Evolutionary conservation across 75 land plant genomes (phyloP), one percentile per base, ranked within the genome.

Genomic region (Adiantum capillusveneris): DNA sequence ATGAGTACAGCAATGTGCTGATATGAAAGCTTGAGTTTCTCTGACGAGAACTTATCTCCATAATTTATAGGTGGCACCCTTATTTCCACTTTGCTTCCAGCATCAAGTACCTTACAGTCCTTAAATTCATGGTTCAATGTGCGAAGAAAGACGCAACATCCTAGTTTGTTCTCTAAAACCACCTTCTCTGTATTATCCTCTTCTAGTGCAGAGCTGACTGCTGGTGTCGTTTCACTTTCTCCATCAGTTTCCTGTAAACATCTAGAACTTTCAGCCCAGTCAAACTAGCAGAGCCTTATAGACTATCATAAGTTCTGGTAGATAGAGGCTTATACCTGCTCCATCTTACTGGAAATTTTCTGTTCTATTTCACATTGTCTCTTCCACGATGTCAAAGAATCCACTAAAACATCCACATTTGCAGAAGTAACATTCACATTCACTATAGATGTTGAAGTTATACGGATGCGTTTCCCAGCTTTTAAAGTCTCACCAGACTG

Each of bases 341-440:
- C 53, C 58, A 54, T 61, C 29, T 53, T 45, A 48, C 44, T 67
- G 21, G 57, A 64, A 18, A 82, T 67, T 60, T 80, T 73, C 57
- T 71, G 53, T 61, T 86, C 96, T 19, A 80, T 59, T 31, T 90
- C 92, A 2, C 43, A 48, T 64, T 86, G 91, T 42, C 67, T 79
- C 66, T 72, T 71, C 99, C 99, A 86, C 1, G 91, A 81, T 61
- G 75, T 34, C 7, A 80, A 57, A 14, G 86, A 44, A 44, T 73
- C 85, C 20, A 73, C 72, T 14, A 95, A 62, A 16, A 76, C 73
- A 42, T 95, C 96, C 53, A 95, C 62, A 66, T 76, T 87, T 34
- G 96, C 84, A 41, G 91, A 81, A 67, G 86, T 90, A 31, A 84
- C 34, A 67, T 95, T 90, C 20, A 95, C 24, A 56, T 90, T 95